Evolutionary conservation across 495 filamentous ascomycete genomes (phyloP), one percentile per base, ranked within the genome.

Genomic region (Aspergillus panamensis): DNA sequence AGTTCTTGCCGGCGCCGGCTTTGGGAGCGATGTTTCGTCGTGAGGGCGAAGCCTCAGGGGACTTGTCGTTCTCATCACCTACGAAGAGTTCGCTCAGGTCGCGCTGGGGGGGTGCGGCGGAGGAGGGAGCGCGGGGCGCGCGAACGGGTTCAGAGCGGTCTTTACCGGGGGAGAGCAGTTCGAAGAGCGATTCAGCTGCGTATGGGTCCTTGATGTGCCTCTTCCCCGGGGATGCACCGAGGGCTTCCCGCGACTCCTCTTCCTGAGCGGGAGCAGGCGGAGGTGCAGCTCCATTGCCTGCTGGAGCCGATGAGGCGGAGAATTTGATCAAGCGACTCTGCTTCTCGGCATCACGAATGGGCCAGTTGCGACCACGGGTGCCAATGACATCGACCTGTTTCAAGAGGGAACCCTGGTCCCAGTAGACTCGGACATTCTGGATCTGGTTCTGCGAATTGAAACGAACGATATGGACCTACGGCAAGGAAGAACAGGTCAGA

Each of bases 321-420:
- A 69, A 66, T 62, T 73, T 74, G 61, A 97, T 87, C 57, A 96
- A 75, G 61, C 81, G 86, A 43, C 85, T 79, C 72, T 97, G 94
- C 21, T 96, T 91, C 61, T 84, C 87, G 55, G 87, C 89, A 66
- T 96, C 91, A 58, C 86, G 88, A 71, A 98, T 93, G 17, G 94
- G 94, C 94, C 94, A 98, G 67, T 88, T 90, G 65, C 86, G 88
- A 45, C 88, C 90, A 25, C 89, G 86, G 62, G 84, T 83, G 55
- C 94, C 94, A 73, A 98, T 97, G 31, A 96, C 86, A 62, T 96
- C 92, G 51, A 97, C 83, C 68, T 93, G 87, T 73, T 94, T 97
- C 58, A 98, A 80, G 8, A 97, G 82, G 51, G 90, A 90, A 25
- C 85, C 92, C 73, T 97, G 95, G 69, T 98, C 94, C 94, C 94